A percentile compares a stretch with the other conserved stretches of the same genome.
Evolutionary conservation across 1,284 basidiomycete species (phyloP).

Genomic region (Lignosus rhinocerotis): DNA sequence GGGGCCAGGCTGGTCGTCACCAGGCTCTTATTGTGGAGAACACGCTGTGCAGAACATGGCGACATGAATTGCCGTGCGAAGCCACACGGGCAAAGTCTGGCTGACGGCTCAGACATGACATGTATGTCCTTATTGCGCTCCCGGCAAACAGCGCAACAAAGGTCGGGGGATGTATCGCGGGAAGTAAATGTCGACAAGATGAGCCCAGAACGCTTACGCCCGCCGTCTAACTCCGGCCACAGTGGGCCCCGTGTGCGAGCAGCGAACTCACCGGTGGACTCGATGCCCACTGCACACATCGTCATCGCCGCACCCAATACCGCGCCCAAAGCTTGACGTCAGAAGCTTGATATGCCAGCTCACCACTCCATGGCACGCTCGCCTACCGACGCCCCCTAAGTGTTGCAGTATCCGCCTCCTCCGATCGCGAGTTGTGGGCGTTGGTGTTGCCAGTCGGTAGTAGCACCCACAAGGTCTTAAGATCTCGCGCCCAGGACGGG

Average conservation of each 20-base stretch:
- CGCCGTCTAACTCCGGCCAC: constrained; percentile 4
- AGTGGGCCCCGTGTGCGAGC: not conserved
- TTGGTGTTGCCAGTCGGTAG: not conserved
- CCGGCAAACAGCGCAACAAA: constrained; percentile 17
- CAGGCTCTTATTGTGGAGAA: constrained; percentile 8
- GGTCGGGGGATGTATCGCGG: constrained; percentile 14
- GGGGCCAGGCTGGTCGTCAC: constrained; percentile 9
- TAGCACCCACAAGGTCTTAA: not conserved
- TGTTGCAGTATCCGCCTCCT: not conserved
- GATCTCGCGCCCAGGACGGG: not conserved
- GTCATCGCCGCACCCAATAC: not conserved
- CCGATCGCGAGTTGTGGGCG: constrained; percentile 1
- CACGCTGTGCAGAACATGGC: constrained; percentile 8
- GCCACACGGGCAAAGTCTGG: constrained; percentile 6
- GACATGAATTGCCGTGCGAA: constrained; percentile 18
- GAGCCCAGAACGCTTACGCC: constrained; percentile 2
- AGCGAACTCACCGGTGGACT: not conserved
- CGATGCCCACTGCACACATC: not conserved
- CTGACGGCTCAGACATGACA: constrained; percentile 16
- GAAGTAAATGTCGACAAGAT: constrained; percentile 4
- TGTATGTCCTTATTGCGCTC: constrained; percentile 24
- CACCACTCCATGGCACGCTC: not conserved
- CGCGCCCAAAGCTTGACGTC: not conserved
- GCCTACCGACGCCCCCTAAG: not conserved
- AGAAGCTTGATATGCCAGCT: not conserved